phyloP scores from a whole-genome alignment of 495 filamentous ascomycete species.

The Neurospora discreta region DNA sequence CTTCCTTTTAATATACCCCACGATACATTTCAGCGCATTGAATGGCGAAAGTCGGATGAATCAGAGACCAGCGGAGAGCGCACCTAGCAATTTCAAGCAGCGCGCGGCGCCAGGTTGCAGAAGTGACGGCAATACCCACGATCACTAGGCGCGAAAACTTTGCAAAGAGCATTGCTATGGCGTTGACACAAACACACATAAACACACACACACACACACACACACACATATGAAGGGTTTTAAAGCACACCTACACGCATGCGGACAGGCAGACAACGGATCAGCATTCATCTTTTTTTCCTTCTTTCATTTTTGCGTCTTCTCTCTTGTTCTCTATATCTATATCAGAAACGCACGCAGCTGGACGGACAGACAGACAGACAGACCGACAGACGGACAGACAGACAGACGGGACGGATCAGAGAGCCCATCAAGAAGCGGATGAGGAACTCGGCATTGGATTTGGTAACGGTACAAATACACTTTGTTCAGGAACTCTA shows the following conservation, averaged over 20 bases:
- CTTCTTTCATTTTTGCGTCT: background rate
- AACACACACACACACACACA: constrained; percentile 1
- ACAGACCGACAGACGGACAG: background rate
- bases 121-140: background rate
- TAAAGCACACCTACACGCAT: constrained; percentile 1
- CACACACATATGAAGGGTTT: constrained; percentile 5
- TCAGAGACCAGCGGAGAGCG: background rate
- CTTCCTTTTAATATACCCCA: background rate
- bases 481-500: background rate
- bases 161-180: constrained; percentile 16
- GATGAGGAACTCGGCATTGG: background rate
- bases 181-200: constrained; percentile 10
- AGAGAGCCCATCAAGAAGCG: background rate
- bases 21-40: background rate
- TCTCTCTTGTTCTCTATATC: background rate
- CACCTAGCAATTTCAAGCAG: background rate
- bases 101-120: background rate
- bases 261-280: constrained; percentile 2
- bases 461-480: background rate
- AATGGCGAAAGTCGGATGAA: background rate
- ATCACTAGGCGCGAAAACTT: background rate
- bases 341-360: background rate
- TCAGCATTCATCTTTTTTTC: background rate
- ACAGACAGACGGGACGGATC: background rate
- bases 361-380: background rate